A percentile compares a stretch with the other conserved stretches of the same genome.
Evolutionary conservation across 345 rosid species (phyloP).

Genomic region (Aurinia saxatilis): DNA sequence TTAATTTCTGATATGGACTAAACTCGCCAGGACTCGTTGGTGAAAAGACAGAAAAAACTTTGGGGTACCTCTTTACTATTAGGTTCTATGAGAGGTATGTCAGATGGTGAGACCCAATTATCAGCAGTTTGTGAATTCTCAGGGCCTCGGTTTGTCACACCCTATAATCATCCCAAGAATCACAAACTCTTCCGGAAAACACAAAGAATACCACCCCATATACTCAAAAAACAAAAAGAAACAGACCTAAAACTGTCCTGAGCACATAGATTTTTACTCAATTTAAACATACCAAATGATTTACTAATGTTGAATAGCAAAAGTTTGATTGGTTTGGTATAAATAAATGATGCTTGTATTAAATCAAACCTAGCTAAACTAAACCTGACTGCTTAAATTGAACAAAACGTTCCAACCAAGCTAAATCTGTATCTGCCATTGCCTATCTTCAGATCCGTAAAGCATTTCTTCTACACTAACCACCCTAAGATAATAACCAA

Average conservation of each 20-base stretch:
- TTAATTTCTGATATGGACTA: conserved; percentile 3
- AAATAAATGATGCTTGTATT: background rate
- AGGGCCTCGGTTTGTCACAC: conserved; percentile 32
- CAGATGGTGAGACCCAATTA: conserved; percentile 36
- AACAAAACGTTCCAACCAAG: background rate
- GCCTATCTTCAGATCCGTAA: background rate
- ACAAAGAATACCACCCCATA: background rate
- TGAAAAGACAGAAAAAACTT: conserved; percentile 7
- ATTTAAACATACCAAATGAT: background rate
- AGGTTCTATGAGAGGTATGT: conserved; percentile 44
- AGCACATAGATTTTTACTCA: background rate
- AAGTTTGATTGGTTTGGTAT: background rate
- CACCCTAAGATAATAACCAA: background rate
- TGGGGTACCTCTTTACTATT: conserved; percentile 38
- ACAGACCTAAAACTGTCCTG: background rate
- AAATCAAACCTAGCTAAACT: background rate
- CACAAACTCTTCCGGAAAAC: background rate
- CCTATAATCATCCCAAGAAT: conserved; percentile 39
- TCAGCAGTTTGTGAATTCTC: conserved; percentile 39
- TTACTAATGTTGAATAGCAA: background rate
- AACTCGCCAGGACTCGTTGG: conserved; percentile 2
- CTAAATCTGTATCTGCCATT: background rate
- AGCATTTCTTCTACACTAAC: background rate
- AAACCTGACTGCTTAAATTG: background rate
- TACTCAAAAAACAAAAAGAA: background rate